Evolutionary conservation across 306 rosid genomes (phyloP).

Genomic region (Corylus avellana): DNA sequence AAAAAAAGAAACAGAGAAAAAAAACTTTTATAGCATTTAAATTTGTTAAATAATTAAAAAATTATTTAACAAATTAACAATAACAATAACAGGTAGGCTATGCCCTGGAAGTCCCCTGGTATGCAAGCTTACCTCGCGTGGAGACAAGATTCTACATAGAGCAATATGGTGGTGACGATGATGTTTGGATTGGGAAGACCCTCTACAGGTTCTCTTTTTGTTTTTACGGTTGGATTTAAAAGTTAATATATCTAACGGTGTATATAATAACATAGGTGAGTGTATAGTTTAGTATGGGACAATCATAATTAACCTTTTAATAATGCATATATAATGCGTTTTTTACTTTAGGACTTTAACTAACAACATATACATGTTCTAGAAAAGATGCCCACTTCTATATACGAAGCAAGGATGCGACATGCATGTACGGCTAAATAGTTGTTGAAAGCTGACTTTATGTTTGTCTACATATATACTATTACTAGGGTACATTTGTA

Average conservation of each 20-base stretch:
- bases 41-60: too few species aligned
- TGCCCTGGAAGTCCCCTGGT: constrained; percentile 83
- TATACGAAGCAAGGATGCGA: not conserved
- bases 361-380: not conserved
- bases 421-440: not conserved
- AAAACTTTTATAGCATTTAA: too few species aligned
- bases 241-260: too few species aligned
- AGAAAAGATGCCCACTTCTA: not conserved
- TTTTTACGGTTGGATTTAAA: not conserved
- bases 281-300: too few species aligned
- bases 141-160: constrained; percentile 79
- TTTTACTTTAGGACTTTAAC: too few species aligned
- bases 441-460: not conserved
- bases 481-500: not conserved
- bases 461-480: not conserved
- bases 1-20: too few species aligned
- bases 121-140: constrained; percentile 69
- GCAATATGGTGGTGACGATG: constrained; percentile 80
- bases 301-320: too few species aligned
- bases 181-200: constrained; percentile 96
- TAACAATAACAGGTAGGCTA: constrained; percentile 55
- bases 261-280: too few species aligned
- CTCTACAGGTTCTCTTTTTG: constrained; percentile 63
- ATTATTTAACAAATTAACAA: too few species aligned
- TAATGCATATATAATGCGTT: too few species aligned